phyloP scores from a whole-genome alignment of 495 filamentous ascomycete species.

The Xylaria castorea region DNA sequence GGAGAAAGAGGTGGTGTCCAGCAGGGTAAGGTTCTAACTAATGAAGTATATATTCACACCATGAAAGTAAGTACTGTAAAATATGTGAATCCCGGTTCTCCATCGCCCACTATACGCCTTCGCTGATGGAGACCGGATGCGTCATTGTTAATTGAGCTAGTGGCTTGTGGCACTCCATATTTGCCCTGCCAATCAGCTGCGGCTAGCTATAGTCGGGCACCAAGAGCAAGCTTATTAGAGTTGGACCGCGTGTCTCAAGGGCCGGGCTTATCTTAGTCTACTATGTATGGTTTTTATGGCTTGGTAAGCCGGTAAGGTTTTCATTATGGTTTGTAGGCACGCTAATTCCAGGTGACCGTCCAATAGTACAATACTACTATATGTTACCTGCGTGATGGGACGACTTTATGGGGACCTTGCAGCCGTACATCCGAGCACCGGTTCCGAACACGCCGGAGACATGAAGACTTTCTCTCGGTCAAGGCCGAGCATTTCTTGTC shows the following conservation, averaged over 20 bases:
- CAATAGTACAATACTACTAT: neutral
- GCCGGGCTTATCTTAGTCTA: constrained; percentile 6
- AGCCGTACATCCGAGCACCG: constrained; percentile 12
- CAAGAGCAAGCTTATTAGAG: constrained; percentile 14
- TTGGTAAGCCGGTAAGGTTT: constrained; percentile 7
- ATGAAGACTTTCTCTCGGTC: neutral
- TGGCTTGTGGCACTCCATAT: constrained; percentile 28
- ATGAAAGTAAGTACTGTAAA: neutral
- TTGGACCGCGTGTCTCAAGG: constrained; percentile 24
- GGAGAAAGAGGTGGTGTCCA: neutral
- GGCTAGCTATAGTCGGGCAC: constrained; percentile 18
- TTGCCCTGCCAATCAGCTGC: constrained; percentile 29
- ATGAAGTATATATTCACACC: constrained; percentile 15
- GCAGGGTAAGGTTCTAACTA: constrained; percentile 11
- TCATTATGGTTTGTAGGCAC: constrained; percentile 2
- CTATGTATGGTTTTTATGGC: constrained; percentile 1
- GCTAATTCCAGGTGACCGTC: neutral
- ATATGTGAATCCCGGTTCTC: neutral
- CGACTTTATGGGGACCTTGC: neutral
- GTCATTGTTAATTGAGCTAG: constrained; percentile 39
- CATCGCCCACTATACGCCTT: neutral
- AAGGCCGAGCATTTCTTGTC: neutral
- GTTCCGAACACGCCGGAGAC: constrained; percentile 4
- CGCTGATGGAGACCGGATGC: constrained; percentile 35
- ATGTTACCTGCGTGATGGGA: constrained; percentile 11